Evolutionary conservation across 768 basidiomycete genomes (phyloP), one percentile per base, ranked within the genome.

Genomic region (Phlegmacium glaucopus): DNA sequence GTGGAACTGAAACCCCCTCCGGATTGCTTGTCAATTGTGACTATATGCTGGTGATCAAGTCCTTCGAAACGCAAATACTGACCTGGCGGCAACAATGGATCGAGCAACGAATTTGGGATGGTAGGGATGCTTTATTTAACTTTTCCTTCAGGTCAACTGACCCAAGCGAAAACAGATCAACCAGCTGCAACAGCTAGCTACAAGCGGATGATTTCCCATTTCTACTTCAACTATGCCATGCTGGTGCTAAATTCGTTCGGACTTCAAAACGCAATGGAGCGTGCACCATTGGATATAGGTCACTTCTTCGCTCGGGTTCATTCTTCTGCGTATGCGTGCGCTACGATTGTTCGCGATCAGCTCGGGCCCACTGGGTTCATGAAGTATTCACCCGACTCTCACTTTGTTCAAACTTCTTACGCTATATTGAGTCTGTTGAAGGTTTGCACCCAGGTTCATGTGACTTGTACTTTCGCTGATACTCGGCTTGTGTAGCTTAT

Each of bases 201-300:
- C 68, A 73, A 75, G 47, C 61, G 61, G 36, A 65, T 76, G 42
- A 79, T 80, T 35, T 75, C 78, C 22, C 71, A 79, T 54, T 94
- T 93, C 61, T 92, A 91, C 63, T 87, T 79, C 68, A 79, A 90
- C 61, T 95, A 95, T 58, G 81, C 85, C 18, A 80, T 82, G 68
- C 79, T 99, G 43, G 90, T 96, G 30, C 71, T 97, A 48, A 94
- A 96, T 61, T 95, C 94, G 1, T 99, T 99, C 57, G 95, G 95
- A 9, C 76, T 99, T 36, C 94, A 99, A 65, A 90, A 95, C 60
- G 92, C 95, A n/a, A 69, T 97, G 47, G 94, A 95, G 66, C 77
- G 80, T 15, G 75, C 79, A 4, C 67, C 78, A 1, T 66, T 87
- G 36, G 82, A 93, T 59, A 83, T 90, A 35, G 83, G 83, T 0